Base-by-base conservation (phyloP, 805 yeast species). In the Saccharomycodes ludwigii region DNA sequence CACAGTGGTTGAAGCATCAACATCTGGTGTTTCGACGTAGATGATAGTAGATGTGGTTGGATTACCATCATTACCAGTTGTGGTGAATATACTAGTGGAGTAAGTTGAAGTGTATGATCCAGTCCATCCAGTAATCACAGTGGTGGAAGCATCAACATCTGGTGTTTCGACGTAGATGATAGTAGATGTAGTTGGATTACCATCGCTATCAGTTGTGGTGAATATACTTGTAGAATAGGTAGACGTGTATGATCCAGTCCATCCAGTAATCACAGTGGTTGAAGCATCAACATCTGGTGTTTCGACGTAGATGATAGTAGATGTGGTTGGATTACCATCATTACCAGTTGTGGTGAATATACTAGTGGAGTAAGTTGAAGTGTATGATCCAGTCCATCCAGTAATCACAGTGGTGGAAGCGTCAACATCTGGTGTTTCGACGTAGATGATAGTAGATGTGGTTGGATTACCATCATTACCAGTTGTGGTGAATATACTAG, bases 1-100 rank as follows among this genome's bases (percentile, higher is more conserved):
- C n/a, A n/a, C n/a, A n/a, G n/a, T n/a, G n/a, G n/a, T n/a, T n/a
- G n/a, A n/a, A n/a, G n/a, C n/a, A n/a, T n/a, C n/a, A n/a, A n/a
- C n/a, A n/a, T n/a, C n/a, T n/a, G 40, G 43, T 8, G 40, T 37
- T 21, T 32, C 34, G 12, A 40, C 40, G 18, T 28, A 23, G 33
- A 35, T 35, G 29, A 37, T 22, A 2, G 39, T 37, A 14, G 32
- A 30, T 13, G 36, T 33, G n/a, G 39, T 40, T 14, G 27, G 19
- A n/a, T 18, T 23, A 17, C 40, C 40, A 21, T 36, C 33, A 4
- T 27, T 11, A 5, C 40, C 39, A 23, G 30, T 32, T 12, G 21
- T 19, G 10, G 37, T 33, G 7, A 32, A 29, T 5, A 18, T 12
- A 5, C 16, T 22, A 4, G 34, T 32, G 11, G 36, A 31, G 17